Conservation (phyloP, 1,139 yeast genomes). For the Blastobotrys proliferans region DNA sequence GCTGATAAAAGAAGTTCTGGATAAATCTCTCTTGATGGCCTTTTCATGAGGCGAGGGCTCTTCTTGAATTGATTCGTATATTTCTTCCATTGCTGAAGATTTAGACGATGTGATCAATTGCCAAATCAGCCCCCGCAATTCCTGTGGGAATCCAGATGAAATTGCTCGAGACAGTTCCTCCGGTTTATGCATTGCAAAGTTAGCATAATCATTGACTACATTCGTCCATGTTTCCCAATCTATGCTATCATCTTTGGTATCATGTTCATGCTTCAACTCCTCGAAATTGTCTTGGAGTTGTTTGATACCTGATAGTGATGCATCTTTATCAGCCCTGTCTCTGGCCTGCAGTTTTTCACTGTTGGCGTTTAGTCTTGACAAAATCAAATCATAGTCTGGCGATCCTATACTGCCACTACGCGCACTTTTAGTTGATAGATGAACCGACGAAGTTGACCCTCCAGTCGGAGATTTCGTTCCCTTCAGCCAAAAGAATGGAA, state of each 20-base stretch:
- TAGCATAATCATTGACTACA: conserved; percentile 68
- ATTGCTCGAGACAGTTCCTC: conserved; percentile 57
- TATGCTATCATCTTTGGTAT: conserved; percentile 33
- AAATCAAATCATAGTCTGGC: conserved; percentile 43
- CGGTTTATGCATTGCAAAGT: conserved; percentile 61
- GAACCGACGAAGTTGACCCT: conserved; percentile 4
- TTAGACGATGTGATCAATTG: conserved; percentile 83
- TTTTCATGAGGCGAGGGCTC: conserved; percentile 64
- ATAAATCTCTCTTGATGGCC: conserved; percentile 73
- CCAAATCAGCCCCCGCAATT: conserved; percentile 87
- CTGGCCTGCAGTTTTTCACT: conserved; percentile 42
- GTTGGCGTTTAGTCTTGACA: conserved; percentile 46
- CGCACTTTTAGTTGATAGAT: conserved; percentile 6
- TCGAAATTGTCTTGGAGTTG: conserved; percentile 62
- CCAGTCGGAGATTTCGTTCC: conserved; percentile 13
- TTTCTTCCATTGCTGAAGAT: conserved; percentile 65
- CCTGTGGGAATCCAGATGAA: conserved; percentile 75
- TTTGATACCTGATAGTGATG: conserved; percentile 55
- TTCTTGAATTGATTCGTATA: conserved; percentile 51
- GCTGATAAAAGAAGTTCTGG: conserved; percentile 77
- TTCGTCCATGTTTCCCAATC: conserved; percentile 91
- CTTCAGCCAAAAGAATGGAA: conserved; percentile 34
- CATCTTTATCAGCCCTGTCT: conserved; percentile 39
- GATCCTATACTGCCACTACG: conserved; percentile 18
- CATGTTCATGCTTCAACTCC: conserved; percentile 30